These are phyloP conservation scores for Suhomyces maxii DNA, from an alignment of 1,139 yeast species.

Conservation along the genomic window DNA sequence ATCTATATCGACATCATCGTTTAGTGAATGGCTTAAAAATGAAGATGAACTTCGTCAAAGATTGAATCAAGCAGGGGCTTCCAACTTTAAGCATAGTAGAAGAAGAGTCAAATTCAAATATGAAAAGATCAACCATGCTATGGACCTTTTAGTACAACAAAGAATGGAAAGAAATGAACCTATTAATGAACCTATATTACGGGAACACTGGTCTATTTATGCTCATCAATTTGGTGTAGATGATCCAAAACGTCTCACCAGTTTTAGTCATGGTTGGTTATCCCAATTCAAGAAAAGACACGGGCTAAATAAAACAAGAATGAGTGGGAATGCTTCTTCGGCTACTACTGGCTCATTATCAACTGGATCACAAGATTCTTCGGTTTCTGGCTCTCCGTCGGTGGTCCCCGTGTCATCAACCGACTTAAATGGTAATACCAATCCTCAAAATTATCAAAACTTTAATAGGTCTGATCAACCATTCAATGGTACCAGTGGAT, in stretches of 20 bases:
- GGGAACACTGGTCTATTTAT: slow-evolving; percentile 57
- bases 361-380: slow-evolving; percentile 3
- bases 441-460: slow-evolving; percentile 11
- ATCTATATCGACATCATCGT: slow-evolving; percentile 56
- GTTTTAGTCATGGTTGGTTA: slow-evolving; percentile 63
- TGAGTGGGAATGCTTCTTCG: slow-evolving; percentile 22
- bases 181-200: slow-evolving; percentile 53
- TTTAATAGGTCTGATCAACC: slow-evolving; percentile 2
- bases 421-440: slow-evolving; percentile 5
- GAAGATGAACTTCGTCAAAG: slow-evolving; percentile 51
- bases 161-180: slow-evolving; percentile 46
- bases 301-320: slow-evolving; percentile 46
- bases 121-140: slow-evolving; percentile 56
- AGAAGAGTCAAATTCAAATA: slow-evolving; percentile 55
- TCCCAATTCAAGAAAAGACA: slow-evolving; percentile 60
- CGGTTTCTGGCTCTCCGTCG: slow-evolving; percentile 9
- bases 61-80: slow-evolving; percentile 36
- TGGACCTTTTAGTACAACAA: slow-evolving; percentile 53
- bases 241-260: slow-evolving; percentile 55
- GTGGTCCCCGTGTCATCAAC: slow-evolving; percentile 8
- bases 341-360: slow-evolving; percentile 3
- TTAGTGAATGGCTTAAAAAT: slow-evolving; percentile 60
- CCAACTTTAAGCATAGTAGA: slow-evolving; percentile 41
- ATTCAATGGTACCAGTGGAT: slow-evolving; percentile 2
- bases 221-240: slow-evolving; percentile 60